Base-by-base conservation (phyloP, 1,284 basidiomycete species). In the Paramarasmius palmivorus region DNA sequence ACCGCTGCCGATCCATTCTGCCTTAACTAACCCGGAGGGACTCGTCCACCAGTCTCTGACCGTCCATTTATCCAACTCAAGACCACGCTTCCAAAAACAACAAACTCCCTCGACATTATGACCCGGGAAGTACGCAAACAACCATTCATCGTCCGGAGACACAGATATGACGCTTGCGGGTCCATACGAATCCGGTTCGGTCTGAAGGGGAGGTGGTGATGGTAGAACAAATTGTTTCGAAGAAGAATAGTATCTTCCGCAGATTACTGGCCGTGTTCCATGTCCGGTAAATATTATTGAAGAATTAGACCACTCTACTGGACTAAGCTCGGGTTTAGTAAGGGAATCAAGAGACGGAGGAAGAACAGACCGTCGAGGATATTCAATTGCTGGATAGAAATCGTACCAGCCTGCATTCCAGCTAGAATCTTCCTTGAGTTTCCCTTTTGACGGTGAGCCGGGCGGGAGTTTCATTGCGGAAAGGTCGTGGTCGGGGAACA, bases 341-440 rank as follows among this genome's bases (percentile, higher is more conserved):
- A 32, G 49, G n/a, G 42, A 36, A 20, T 54, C 38, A n/a, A 7
- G 44, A 53, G 22, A 46, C 19, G 3, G 52, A 23, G 35, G 50
- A 25, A 17, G 12, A 29, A 19, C 19, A 26, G 57, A 84, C 88
- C 79, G 77, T 59, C 71, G 73, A 14, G 78, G 72, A 39, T 76
- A 73, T 61, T 88, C 86, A 9, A 77, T 66, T 20, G 88, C 72
- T 38, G 86, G 79, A 54, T 78, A 74, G 34, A 85, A 77, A 59
- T 90, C 84, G 86, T 87, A 91, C 88, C 89, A 90, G 26, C 80
- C 81, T 19, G 82, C 64, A 26, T 78, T 76, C 81, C 83, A 88
- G 34, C 73, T 71, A 53, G 73, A 71, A 39, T 76, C 77, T 55
- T 81, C 81, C 52, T 72, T 79, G n/a, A 67, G 68, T 65, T 86